Evolutionary conservation across 2,329 filamentous ascomycete species (phyloP).

Genomic region (Aspergillus pseudoterreus): DNA sequence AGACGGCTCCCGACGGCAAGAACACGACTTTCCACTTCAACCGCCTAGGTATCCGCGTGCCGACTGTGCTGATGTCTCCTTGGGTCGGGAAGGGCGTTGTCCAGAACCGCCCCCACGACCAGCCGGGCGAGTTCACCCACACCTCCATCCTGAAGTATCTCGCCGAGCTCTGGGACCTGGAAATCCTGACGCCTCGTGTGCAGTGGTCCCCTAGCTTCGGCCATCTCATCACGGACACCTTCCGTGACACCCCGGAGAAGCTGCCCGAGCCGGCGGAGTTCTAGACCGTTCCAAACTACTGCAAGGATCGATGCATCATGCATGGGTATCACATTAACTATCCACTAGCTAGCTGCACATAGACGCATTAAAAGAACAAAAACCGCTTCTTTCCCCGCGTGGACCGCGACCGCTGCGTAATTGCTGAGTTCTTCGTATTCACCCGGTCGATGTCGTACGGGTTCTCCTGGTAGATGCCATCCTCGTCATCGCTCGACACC

Average conservation of each 20-base stretch:
- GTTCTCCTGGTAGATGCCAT: constrained; percentile 22
- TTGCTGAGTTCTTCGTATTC: constrained; percentile 27
- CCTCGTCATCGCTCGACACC: constrained; percentile 8
- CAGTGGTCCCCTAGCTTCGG: constrained; percentile 38
- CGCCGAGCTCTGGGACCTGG: constrained; percentile 42
- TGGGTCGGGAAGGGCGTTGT: constrained; percentile 43
- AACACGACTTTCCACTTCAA: constrained; percentile 39
- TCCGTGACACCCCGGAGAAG: constrained; percentile 24
- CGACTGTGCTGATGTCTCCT: constrained; percentile 42
- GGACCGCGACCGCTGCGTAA: constrained; percentile 19
- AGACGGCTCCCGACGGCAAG: constrained; percentile 32
- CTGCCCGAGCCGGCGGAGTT: constrained; percentile 19
- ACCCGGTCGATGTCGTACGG: constrained; percentile 32
- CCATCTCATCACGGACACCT: constrained; percentile 21
- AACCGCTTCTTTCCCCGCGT: constrained; percentile 4
- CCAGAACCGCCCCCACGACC: constrained; percentile 37
- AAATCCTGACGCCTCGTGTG: constrained; percentile 36
- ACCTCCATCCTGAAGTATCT: constrained; percentile 44
- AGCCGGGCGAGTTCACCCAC: constrained; percentile 42
- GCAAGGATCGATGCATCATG: background rate
- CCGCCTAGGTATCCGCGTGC: constrained; percentile 43
- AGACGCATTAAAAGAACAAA: background rate
- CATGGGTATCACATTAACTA: background rate
- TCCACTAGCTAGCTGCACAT: too few relatives aligned
- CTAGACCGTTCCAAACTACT: too few relatives aligned